Base-by-base conservation (phyloP, 768 basidiomycete species). In the Mrakia gelida region DNA sequence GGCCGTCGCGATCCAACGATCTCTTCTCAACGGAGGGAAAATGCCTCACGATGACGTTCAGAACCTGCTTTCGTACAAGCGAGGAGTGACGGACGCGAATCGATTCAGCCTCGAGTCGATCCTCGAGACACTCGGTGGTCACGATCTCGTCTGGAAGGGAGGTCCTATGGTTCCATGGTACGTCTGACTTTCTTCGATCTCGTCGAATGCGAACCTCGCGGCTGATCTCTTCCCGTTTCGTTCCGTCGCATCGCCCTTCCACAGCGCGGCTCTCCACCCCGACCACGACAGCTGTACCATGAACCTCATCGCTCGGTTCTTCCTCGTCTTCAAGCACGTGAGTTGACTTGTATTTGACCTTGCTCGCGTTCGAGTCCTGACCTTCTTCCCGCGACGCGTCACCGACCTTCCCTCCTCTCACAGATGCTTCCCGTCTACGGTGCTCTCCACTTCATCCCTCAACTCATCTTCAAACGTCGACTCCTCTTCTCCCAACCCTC, bases 181-280 rank as follows among this genome's bases (percentile, higher is more conserved):
- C 1, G 77, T 73, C 62, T 32, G 1, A 63, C 62, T 54, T 3
- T 71, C 32, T 10, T 26, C 9, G 28, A 7, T n/a, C 52, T 52
- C 30, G 9, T 16, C 0, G 32, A 3, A 18, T 32, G 32, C 61
- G 16, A 54, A 28, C 0, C 38, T 62, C 4, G 32, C 38, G n/a
- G n/a, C 59, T 59, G 32, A 41, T 21, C 59, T 41, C 13, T 28
- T 45, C 21, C 5, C 45, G 26, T 59, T 9, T 21, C 16, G 8
- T 56, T 38, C 30, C n/a, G 41, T 45, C 45, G 45, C 45, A 10
- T 15, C 45, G 28, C 2, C 8, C 34, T 38, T 43, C 30, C 23
- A 30, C 70, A 79, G 78, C 23, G 49, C 65, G 28, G 49, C 67
- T 41, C 78, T 79, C 28, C 78, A 79, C 34, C 78, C 78, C 3